Base-by-base conservation (phyloP, 805 yeast species). In the Candida odintsovae region DNA sequence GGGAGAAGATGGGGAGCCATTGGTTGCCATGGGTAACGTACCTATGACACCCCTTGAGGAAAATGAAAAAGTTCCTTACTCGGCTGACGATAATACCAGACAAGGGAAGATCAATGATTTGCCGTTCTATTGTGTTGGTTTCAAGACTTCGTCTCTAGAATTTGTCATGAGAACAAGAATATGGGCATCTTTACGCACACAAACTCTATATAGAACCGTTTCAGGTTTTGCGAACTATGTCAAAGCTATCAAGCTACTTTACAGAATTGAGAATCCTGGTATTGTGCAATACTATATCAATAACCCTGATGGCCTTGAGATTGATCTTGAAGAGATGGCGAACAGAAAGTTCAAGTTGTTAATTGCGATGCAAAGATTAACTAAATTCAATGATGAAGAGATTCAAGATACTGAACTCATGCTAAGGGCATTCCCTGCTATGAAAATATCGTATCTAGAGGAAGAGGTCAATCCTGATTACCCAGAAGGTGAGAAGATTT, bases 141-240 rank as follows among this genome's bases (percentile, higher is more conserved):
- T 83, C 64, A 83, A 80, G 51, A 70, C 78, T 21, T 75, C 89
- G 2, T 72, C 78, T 3, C 82, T 86, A 0, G 82, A 80, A 46
- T 78, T 75, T 53, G 74, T 79, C 3, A 60, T 84, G 51, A 69
- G 95, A 61, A 88, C 96, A 0, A 72, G 96, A 58, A 74, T 88
- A 2, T 89, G 97, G 97, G 86, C 95, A 0, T 86, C 96, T 0
- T 66, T 86, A 45, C 72, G 96, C 57, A 78, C 87, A 2, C 97
- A 89, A 59, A 89, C 96, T 0, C 69, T 89, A 45, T 90, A 83
- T 58, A 70, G 96, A 36, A 89, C 97, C 0, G 72, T 87, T 3
- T 78, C 90, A 0, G 96, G 97, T 0, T 88, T 90, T 58, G 78
- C 78, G 78, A 88, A 88, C 60, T 89, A 89, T 59, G 70, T 77